phyloP scores from a whole-genome alignment of 116 monocot genomes.

The Iris pallida region DNA sequence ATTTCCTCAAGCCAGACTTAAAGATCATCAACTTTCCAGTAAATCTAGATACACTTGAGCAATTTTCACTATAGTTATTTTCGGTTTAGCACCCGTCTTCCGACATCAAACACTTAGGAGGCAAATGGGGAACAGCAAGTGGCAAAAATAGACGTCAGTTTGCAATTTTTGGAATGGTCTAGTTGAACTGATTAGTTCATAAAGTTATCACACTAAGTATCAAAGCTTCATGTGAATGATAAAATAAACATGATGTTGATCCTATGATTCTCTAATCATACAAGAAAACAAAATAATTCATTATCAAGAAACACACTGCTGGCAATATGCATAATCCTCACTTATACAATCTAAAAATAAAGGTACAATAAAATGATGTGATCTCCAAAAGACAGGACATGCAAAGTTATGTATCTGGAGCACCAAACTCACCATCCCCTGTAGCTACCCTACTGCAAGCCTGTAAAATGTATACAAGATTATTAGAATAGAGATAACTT shows the following conservation, averaged over 20 bases:
- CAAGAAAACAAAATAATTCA: background rate
- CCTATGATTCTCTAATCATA: background rate
- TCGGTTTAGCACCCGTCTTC: too few relatives aligned
- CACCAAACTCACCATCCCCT: constrained; percentile 30
- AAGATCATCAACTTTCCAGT: too few relatives aligned
- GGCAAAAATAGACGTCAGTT: too few relatives aligned
- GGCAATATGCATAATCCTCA: background rate
- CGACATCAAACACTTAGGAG: too few relatives aligned
- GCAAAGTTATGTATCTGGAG: constrained; percentile 37
- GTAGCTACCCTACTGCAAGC: constrained; percentile 43
- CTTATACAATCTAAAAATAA: background rate
- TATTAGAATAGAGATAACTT: background rate
- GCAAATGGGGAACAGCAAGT: too few relatives aligned
- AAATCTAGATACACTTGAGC: too few relatives aligned
- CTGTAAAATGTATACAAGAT: constrained; percentile 25
- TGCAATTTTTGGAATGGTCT: too few relatives aligned
- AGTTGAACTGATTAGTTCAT: too few relatives aligned
- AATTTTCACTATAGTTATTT: too few relatives aligned
- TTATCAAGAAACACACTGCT: background rate
- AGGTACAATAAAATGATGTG: background rate
- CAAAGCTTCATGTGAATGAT: too few relatives aligned
- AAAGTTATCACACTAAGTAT: too few relatives aligned
- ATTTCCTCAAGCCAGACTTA: too few relatives aligned
- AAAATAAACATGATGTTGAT: background rate
- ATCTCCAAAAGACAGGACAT: background rate